Conservation (phyloP, 306 rosid species). For the Medicago lupulina region DNA sequence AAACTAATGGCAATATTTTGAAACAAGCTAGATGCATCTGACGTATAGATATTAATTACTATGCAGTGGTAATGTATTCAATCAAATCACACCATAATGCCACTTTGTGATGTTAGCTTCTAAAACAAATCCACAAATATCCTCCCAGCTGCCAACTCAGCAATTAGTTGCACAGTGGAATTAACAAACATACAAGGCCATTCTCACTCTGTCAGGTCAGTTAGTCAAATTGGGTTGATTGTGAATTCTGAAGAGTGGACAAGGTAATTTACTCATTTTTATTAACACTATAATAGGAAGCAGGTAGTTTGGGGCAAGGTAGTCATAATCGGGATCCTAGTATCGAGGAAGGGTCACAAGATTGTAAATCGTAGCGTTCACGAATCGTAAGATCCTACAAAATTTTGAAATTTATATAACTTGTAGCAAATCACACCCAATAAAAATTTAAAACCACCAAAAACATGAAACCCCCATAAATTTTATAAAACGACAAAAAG, state of each 20-base stretch:
- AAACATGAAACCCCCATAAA: no score
- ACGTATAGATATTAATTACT: background rate
- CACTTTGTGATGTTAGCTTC: background rate
- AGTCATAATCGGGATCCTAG: no score
- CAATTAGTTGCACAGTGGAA: background rate
- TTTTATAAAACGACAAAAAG: no score
- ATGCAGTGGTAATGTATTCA: background rate
- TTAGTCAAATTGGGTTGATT: conserved; percentile 3
- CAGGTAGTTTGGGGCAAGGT: conserved; percentile 19
- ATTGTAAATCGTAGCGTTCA: no score
- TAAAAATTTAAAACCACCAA: no score
- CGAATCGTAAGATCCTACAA: no score
- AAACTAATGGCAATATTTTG: background rate
- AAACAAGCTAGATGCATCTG: background rate
- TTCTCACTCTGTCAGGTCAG: conserved; percentile 1
- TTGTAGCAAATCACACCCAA: no score
- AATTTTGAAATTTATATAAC: no score
- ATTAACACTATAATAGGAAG: background rate
- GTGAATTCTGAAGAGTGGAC: conserved; percentile 12
- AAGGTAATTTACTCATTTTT: background rate
- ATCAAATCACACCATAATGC: background rate
- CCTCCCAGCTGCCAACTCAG: background rate
- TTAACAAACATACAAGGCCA: background rate
- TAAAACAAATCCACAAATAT: background rate
- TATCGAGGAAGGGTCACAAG: no score